Evolutionary conservation across 768 basidiomycete species (phyloP), one percentile per base, ranked within the genome.

Genomic region (Boletus rubroflammeus): DNA sequence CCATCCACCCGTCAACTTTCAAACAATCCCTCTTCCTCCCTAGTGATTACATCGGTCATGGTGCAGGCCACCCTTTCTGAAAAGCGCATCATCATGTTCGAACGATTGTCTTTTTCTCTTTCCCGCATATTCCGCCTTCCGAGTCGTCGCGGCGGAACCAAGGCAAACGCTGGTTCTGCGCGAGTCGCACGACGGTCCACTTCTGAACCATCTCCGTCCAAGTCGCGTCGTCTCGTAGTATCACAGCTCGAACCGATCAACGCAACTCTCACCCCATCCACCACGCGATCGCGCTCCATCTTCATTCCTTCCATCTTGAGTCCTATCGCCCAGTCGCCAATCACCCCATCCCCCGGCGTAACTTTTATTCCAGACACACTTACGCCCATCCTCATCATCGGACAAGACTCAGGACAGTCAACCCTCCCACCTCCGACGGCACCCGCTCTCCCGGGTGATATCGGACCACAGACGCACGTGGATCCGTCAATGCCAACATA

Each of bases 61-160:
- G 63, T 59, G 63, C 61, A 19, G 63, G 61, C 15, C 17, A 53
- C 50, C 56, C n/a, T n/a, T n/a, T n/a, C n/a, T n/a, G n/a, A n/a
- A n/a, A 23, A 23, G 41, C 10, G 0, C 11, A 17, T 0, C 21
- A 39, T 11, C 25, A 67, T 66, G 65, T 58, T 63, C 32, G 14
- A n/a, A 28, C 60, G 63, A 31, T 41, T 65, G 23, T 58, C 57
- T 2, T 52, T 59, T 3, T 29, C 53, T 3, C 38, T 68, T 19
- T 36, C 54, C 13, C 67, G 59, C 36, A 15, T 66, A 6, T 59
- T 67, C 35, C 59, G 62, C 43, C 28, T 60, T 32, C 52, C 54
- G 10, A 50, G 14, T 29, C 59, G 63, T 47, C 55, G 56, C 8
- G n/a, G 17, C 19, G 36, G 35, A 44, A 17, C 45, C 29, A 54